phyloP scores from a whole-genome alignment of 1,139 yeast species.

The Chernovozyma aurita region DNA sequence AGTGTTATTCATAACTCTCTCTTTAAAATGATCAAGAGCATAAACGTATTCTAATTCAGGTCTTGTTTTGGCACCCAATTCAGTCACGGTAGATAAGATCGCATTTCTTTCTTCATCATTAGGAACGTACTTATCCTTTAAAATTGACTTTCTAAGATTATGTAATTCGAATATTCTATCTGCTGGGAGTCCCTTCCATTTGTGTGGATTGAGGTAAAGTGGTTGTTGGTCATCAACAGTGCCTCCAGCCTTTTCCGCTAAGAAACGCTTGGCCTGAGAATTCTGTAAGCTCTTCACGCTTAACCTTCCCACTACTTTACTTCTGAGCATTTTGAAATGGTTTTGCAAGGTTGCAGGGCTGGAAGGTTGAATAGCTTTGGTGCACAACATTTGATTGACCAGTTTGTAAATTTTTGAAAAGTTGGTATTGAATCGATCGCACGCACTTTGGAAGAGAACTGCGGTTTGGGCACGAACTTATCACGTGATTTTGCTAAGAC shows the following conservation, averaged over 20 bases:
- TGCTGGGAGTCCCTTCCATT: constrained; percentile 67
- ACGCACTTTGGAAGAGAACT: no score
- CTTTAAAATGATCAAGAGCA: constrained; percentile 44
- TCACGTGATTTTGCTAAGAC: no score
- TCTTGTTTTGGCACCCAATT: constrained; percentile 23
- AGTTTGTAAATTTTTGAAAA: no score
- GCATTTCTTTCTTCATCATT: constrained; percentile 46
- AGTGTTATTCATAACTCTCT: constrained; percentile 41
- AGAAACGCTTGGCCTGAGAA: neutral
- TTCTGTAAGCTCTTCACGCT: neutral
- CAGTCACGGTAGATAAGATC: constrained; percentile 38
- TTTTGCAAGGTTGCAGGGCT: no score
- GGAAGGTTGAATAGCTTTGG: no score
- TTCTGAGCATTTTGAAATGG: neutral
- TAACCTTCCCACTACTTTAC: neutral
- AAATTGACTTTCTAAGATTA: constrained; percentile 48
- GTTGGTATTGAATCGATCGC: no score
- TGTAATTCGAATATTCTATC: constrained; percentile 59
- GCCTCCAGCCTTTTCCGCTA: neutral
- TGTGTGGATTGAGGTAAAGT: constrained; percentile 52
- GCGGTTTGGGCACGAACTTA: no score
- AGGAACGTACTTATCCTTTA: constrained; percentile 57
- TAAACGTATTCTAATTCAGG: constrained; percentile 42
- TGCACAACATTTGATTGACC: no score
- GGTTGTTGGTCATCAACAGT: constrained; percentile 10